These are phyloP conservation scores for Fusarium domesticum DNA, from an alignment of 2,329 filamentous ascomycete genomes.

Conservation along the genomic window DNA sequence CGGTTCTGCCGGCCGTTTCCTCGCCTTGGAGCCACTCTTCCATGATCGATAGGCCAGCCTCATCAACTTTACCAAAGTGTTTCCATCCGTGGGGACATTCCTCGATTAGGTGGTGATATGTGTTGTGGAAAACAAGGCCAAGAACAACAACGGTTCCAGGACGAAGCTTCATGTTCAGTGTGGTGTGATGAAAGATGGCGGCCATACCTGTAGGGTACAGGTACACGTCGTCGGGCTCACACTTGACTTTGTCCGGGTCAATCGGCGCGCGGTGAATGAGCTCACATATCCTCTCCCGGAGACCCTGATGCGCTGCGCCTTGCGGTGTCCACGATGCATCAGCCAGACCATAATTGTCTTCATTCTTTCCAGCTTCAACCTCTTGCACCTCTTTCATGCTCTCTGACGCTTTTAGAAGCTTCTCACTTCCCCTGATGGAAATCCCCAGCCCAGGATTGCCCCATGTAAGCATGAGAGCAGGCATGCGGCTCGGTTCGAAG, in stretches of 20 bases:
- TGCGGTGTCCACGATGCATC: slow-evolving; percentile 41
- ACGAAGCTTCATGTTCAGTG: slow-evolving; percentile 35
- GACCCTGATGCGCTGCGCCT: slow-evolving; percentile 34
- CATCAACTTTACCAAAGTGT: slow-evolving; percentile 46
- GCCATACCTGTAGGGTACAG: slow-evolving; percentile 56
- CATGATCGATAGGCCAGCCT: slow-evolving; percentile 41
- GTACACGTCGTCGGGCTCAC: slow-evolving; percentile 42
- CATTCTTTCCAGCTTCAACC: slow-evolving; percentile 28
- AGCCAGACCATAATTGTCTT: slow-evolving; percentile 22
- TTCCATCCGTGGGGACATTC: slow-evolving; percentile 43
- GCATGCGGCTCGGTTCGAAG: slow-evolving; percentile 36
- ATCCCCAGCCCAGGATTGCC: slow-evolving; percentile 45
- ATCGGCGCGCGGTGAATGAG: slow-evolving; percentile 42
- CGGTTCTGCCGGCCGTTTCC: slow-evolving; percentile 35
- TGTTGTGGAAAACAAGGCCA: slow-evolving; percentile 52
- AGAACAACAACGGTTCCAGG: slow-evolving; percentile 42
- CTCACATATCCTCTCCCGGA: slow-evolving; percentile 41
- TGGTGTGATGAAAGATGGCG: slow-evolving; percentile 44
- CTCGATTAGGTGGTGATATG: slow-evolving; percentile 46
- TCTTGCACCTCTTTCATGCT: slow-evolving; percentile 36
- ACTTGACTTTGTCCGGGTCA: slow-evolving; percentile 26
- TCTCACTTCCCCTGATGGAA: slow-evolving; percentile 44
- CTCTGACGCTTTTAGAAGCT: slow-evolving; percentile 39
- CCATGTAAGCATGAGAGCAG: slow-evolving; percentile 44
- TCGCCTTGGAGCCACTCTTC: slow-evolving; percentile 44